These are phyloP conservation scores for Cryptosporidium tyzzeri DNA, from an alignment of 169 alveolate species.

Conservation along the genomic window DNA sequence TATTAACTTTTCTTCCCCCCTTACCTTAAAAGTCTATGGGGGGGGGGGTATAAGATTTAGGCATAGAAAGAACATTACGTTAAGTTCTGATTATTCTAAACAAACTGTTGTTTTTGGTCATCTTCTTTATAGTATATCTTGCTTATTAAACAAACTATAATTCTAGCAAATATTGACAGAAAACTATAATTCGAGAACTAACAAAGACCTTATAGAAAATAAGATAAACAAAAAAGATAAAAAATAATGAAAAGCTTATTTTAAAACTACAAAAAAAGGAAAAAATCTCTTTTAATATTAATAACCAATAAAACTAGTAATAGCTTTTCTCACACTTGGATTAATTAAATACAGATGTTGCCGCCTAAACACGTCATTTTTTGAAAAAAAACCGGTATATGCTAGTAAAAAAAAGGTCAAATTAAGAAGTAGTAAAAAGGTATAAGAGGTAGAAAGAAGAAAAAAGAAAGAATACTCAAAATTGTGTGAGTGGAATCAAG, in stretches of 20 bases:
- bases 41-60: neutral
- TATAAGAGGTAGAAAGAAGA: neutral
- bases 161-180: neutral
- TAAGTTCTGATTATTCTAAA: neutral
- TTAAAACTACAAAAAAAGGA: too few relatives aligned
- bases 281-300: neutral
- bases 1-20: too few relatives aligned
- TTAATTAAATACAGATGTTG: neutral
- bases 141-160: too few relatives aligned
- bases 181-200: too few relatives aligned
- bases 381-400: neutral
- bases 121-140: too few relatives aligned
- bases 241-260: too few relatives aligned
- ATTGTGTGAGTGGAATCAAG: neutral
- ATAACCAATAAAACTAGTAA: too few relatives aligned
- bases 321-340: neutral
- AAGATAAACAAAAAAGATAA: too few relatives aligned
- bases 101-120: neutral
- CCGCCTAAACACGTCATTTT: slow-evolving; percentile 18
- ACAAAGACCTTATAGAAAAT: neutral
- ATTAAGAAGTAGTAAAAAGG: neutral
- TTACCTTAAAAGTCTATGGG: too few relatives aligned
- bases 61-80: neutral
- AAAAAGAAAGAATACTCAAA: neutral
- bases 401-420: slow-evolving; percentile 26